Base-by-base conservation (phyloP, 2,329 filamentous ascomycete genomes). In the Ustilaginoidea virens region DNA sequence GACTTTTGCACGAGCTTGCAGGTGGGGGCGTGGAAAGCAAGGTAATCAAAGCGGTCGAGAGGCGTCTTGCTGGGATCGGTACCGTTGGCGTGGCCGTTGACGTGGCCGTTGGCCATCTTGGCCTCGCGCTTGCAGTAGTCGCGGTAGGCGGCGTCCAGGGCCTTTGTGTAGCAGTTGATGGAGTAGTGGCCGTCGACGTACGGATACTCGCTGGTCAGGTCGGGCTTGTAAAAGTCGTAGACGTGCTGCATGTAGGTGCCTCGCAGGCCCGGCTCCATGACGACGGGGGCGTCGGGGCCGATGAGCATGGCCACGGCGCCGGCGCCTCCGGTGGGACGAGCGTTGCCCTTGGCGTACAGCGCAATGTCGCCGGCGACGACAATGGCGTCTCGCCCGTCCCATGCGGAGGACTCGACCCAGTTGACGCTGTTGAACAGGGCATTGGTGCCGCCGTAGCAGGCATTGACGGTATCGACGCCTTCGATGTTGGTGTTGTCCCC, bases 201-300 rank as follows among this genome's bases (percentile, higher is more conserved):
- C 39, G 80, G 80, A 61, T 87, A 87, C 60, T 87, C 80, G 68
- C 76, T 82, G 47, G 80, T 80, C 41, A 87, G 63, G 56, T 87
- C 80, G 46, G 80, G 80, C 74, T 87, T 87, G 73, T 83, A 87
- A 55, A 87, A 87, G 56, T 87, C 80, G 56, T 87, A 90, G 44
- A 75, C 76, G 59, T 87, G 80, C 54, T 75, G 66, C 74, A 86
- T 77, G 63, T 81, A 83, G 45, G 66, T 75, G 49, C 77, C 80
- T 47, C 80, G 75, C 49, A 85, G 70, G 49, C 81, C 81, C 29
- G 80, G 72, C 59, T 87, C 80, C 39, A 79, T 62, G 36, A 76
- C 78, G 38, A 87, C 60, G 32, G 80, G 80, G 29, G 80, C 80
- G 48, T 86, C 62, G 33, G 80, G 80, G 32, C 80, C 80, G 43